Base-by-base conservation (phyloP, 2,329 filamentous ascomycete species). In the Trichophaea hybrida region DNA sequence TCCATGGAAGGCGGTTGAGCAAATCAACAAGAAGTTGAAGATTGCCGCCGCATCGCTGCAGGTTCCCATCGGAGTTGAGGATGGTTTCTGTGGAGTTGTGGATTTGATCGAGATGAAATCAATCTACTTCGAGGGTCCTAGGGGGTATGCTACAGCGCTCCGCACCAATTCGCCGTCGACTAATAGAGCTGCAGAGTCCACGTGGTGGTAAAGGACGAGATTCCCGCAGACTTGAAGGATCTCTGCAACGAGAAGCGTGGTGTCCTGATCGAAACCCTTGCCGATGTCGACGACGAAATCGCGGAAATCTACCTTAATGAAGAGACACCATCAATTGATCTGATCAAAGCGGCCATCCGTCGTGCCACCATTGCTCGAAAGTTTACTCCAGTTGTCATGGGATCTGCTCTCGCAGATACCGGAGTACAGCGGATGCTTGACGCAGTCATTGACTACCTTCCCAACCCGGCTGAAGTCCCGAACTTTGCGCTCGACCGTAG, bases 241-340 rank as follows among this genome's bases (percentile, higher is more conserved):
- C 72, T 95, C 38, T 89, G 81, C 17, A 78, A 86, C 67, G 84
- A 96, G 76, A 89, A 89, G 75, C 81, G 90, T 64, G 82, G 84
- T 69, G 83, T 85, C 69, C 78, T 98, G 62, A 90, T 98, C 62
- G 93, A 97, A 76, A 94, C 90, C 67, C 79, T 98, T 57, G 93
- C 93, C 32, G 93, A 98, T 74, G 91, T 97, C 49, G 93, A 98
- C 70, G 93, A 98, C 68, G 90, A 96, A 73, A 97, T 98, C 61
- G 91, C 91, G 24, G 90, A 98, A 74, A 77, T 96, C 55, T 97
- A 90, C 77, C 75, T 98, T 57, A 90, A 95, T 3, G 93, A 97
- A 74, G 74, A 80, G 68, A 84, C 82, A 58, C 93, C 93, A 1
- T 86, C 84, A 1, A 76, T 81, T 13, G 77, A 82, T 55, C 89